Base-by-base conservation (phyloP, 2,329 filamentous ascomycete species). In the Epichloe amarillans region DNA sequence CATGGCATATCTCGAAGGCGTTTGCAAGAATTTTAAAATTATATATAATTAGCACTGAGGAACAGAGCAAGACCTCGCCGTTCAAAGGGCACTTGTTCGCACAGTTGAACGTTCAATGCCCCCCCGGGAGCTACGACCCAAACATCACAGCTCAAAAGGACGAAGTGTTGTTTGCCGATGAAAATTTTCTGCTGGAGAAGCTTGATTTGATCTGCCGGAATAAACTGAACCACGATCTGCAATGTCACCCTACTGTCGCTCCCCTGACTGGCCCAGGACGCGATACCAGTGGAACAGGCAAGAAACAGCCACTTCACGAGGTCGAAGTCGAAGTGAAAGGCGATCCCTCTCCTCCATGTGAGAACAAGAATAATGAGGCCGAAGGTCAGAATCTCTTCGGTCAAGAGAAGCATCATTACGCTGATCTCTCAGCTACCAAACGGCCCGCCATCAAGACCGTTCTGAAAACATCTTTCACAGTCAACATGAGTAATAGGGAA, bases 141-240 rank as follows among this genome's bases (percentile, higher is more conserved):
- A 90, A 89, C 56, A 65, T 89, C 5, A 80, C 88, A 53, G 78
- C 84, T 3, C 71, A 79, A 3, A 90, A 90, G 61, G 80, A 87
- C 51, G 79, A 88, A 57, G 74, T 90, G 2, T 59, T 88, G 1
- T 88, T 90, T 59, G 70, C 69, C 4, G 69, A 86, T 47, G 75
- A 82, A 54, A 46, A 63, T 2, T 46, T 49, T 2, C 43, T 79
- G 0, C 55, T 78, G 2, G 57, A 66, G n/a, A 62, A 70, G 17
- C 79, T 80, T 47, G 68, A 69, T 36, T 55, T 55, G 1, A 60
- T 79, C 17, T 75, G 73, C 21, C 57, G 61, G 33, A 61, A 64
- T 5, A 53, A 69, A 7, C 77, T 79, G 50, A 47, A 40, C 11
- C 43, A 49, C 38, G 26, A 43, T 12, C 5, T 15, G 17, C 49